phyloP scores from a whole-genome alignment of 306 rosid species.

The Cajanus cajan region DNA sequence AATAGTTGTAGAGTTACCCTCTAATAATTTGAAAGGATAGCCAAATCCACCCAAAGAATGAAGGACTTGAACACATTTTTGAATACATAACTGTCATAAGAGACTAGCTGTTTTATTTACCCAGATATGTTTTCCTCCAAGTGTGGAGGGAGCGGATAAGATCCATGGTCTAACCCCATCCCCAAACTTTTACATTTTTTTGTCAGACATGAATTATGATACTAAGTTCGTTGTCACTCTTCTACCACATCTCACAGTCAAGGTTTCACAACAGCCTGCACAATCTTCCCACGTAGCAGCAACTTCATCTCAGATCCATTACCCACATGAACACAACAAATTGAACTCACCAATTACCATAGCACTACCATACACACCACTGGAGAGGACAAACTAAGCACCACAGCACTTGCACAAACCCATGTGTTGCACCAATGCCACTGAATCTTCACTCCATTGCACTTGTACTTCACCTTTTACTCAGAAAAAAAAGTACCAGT shows the following conservation, averaged over 20 bases:
- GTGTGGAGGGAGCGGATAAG: background rate
- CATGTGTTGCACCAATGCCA: background rate
- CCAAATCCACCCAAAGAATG: slow-evolving; percentile 23
- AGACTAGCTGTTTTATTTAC: background rate
- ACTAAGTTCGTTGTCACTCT: background rate
- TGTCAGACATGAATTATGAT: background rate
- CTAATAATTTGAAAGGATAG: background rate
- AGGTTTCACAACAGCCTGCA: background rate
- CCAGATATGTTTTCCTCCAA: background rate
- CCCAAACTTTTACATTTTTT: background rate
- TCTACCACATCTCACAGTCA: background rate
- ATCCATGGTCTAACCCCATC: background rate
- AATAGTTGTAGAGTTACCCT: background rate
- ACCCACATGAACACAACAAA: background rate
- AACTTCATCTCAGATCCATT: background rate
- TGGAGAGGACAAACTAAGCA: background rate
- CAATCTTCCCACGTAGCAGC: background rate
- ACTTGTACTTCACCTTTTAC: background rate
- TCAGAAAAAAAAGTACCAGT: background rate
- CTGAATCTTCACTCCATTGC: background rate
- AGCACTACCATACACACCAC: background rate
- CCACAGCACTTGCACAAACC: background rate
- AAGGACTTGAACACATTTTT: background rate
- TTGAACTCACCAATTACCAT: background rate
- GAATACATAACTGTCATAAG: background rate